A percentile compares a stretch with the other conserved stretches of the same genome.
These are phyloP conservation scores for Candida loeiensis DNA, from an alignment of 805 yeast species.

Conservation along the genomic window DNA sequence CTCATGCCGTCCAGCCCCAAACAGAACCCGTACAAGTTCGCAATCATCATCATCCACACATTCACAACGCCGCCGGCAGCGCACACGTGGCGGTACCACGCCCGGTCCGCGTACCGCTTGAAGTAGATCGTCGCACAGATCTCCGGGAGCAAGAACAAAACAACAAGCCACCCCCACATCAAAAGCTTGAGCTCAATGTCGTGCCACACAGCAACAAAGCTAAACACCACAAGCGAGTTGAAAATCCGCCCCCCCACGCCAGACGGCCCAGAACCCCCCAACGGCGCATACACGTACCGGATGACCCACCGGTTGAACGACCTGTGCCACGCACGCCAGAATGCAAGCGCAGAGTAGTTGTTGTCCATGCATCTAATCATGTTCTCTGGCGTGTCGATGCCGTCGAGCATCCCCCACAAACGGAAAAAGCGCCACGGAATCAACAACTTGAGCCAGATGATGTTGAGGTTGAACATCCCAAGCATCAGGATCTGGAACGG, in stretches of 20 bases:
- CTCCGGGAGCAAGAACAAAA: constrained; percentile 84
- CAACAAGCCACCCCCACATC: constrained; percentile 96
- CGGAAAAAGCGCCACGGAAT: constrained; percentile 97
- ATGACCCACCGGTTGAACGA: constrained; percentile 88
- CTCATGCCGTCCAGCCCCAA: constrained; percentile 83
- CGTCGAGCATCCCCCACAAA: constrained; percentile 88
- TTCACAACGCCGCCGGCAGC: constrained; percentile 85
- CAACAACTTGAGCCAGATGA: constrained; percentile 88
- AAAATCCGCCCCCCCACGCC: constrained; percentile 44
- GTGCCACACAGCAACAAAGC: constrained; percentile 98
- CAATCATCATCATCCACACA: constrained; percentile 98
- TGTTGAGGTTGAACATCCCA: constrained; percentile 82
- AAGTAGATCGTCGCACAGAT: constrained; percentile 53
- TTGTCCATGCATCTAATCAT: constrained; percentile 96
- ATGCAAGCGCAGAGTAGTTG: constrained; percentile 88
- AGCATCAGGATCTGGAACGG: constrained; percentile 95
- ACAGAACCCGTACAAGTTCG: constrained; percentile 92
- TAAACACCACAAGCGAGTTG: constrained; percentile 80
- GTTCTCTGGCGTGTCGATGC: constrained; percentile 94
- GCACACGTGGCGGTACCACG: constrained; percentile 80
- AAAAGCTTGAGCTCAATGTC: constrained; percentile 84
- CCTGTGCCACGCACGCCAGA: constrained; percentile 99
- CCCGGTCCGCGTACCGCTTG: constrained; percentile 37
- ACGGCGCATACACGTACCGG: constrained; percentile 83
- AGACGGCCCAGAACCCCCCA: constrained; percentile 73